A percentile compares a stretch with the other conserved stretches of the same genome.
Conservation (phyloP, 2,329 filamentous ascomycete genomes). For the Aureobasidium sp. region DNA sequence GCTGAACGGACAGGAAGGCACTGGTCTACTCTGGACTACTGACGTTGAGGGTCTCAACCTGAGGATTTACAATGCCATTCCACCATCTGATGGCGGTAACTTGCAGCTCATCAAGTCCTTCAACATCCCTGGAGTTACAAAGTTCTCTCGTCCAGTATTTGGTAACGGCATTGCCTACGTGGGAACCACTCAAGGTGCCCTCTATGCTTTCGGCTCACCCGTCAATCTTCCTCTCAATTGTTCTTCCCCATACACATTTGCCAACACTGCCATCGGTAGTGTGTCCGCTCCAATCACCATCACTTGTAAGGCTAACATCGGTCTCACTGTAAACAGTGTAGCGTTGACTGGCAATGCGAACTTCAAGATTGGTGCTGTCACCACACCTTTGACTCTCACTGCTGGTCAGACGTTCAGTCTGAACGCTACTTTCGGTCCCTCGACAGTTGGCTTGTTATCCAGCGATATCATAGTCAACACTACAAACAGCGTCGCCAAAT, state of each 20-base stretch:
- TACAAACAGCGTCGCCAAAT: conserved; percentile 52
- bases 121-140: conserved; percentile 57
- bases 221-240: conserved; percentile 62
- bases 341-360: conserved; percentile 42
- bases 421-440: conserved; percentile 51
- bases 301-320: conserved; percentile 56
- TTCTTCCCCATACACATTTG: conserved; percentile 55
- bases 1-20: conserved; percentile 58
- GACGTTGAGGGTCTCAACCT: conserved; percentile 62
- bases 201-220: conserved; percentile 64
- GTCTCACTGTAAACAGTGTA: conserved; percentile 47
- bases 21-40: conserved; percentile 62
- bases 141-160: conserved; percentile 66
- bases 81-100: conserved; percentile 36
- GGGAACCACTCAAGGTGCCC: conserved; percentile 55
- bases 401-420: conserved; percentile 44
- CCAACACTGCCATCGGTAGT: conserved; percentile 47
- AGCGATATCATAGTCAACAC: conserved; percentile 56
- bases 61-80: conserved; percentile 60
- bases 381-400: conserved; percentile 38
- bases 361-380: conserved; percentile 39
- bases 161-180: conserved; percentile 63
- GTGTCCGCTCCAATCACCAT: conserved; percentile 39
- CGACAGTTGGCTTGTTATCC: conserved; percentile 53
- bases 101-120: conserved; percentile 58